Evolutionary conservation across 2,329 filamentous ascomycete species (phyloP).

Genomic region (Fusarium pseudocircinatum): DNA sequence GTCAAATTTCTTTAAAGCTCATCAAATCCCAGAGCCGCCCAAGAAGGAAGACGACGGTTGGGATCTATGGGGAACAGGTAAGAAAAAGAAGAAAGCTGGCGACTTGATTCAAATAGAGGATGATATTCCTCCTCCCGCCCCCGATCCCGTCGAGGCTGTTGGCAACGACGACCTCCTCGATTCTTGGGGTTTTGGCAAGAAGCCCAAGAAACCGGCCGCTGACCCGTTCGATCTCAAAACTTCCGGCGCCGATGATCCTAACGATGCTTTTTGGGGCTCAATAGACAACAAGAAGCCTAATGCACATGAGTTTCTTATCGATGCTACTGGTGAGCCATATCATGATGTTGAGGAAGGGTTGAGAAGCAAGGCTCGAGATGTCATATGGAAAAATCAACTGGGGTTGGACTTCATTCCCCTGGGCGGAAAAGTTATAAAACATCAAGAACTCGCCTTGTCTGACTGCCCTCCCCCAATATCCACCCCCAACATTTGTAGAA

Average conservation of each 20-base stretch:
- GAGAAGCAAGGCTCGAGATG: conserved; percentile 55
- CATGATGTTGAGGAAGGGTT: conserved; percentile 58
- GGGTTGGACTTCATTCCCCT: conserved; percentile 54
- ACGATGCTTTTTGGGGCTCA: conserved; percentile 52
- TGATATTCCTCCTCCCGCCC: conserved; percentile 42
- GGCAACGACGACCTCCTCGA: conserved; percentile 64
- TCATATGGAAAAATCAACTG: conserved; percentile 57
- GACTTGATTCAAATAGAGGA: conserved; percentile 52
- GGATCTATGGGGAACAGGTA: conserved; percentile 45
- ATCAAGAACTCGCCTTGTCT: conserved; percentile 49
- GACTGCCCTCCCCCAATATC: conserved; percentile 59
- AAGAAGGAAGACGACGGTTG: conserved; percentile 37
- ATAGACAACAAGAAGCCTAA: conserved; percentile 55
- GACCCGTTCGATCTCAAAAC: conserved; percentile 50
- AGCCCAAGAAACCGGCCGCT: conserved; percentile 50
- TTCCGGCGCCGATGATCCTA: conserved; percentile 56
- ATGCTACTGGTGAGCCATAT: conserved; percentile 57
- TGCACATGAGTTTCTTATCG: conserved; percentile 56
- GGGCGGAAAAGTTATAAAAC: conserved; percentile 57
- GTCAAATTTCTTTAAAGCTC: conserved; percentile 21
- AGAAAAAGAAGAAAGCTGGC: conserved; percentile 51
- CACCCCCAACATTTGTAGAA: conserved; percentile 58
- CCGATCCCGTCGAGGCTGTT: conserved; percentile 46
- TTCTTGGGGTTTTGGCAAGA: conserved; percentile 66
- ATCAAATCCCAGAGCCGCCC: conserved; percentile 11